Base-by-base conservation (phyloP, 1,284 basidiomycete species). In the Lentinus polychrous region DNA sequence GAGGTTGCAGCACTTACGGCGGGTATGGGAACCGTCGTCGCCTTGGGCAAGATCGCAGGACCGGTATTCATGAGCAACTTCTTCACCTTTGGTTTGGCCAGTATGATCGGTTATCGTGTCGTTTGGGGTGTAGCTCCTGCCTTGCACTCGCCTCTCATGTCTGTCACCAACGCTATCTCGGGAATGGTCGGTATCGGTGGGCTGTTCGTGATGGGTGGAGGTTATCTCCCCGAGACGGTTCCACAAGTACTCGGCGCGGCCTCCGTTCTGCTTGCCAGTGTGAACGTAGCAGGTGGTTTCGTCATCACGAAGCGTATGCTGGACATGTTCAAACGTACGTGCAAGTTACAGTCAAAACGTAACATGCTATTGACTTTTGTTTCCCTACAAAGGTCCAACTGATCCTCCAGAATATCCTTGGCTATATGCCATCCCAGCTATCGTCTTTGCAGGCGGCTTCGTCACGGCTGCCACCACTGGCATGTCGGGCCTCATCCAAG, bases 81-180 rank as follows among this genome's bases (percentile, higher is more conserved):
- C 65, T 90, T 90, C 62, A 90, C 86, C 0, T 88, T 92, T 59
- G 88, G 89, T 33, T 72, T 90, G 52, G 86, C 87, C 37, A 83
- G 86, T 35, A 63, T 92, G 43, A 86, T 91, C 51, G 89, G 89
- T 15, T 92, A 91, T 63, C 81, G 87, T 54, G 88, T 91, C 1
- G 83, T 92, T 10, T 92, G 90, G 90, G 86, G 85, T 55, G 89
- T 92, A 40, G 78, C 84, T 18, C 89, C 90, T 23, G 89, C 89
- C 10, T 66, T 92, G 49, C 89, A 92, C 63, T 91, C 83, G 20
- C 87, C 85, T 15, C 68, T 87, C 49, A 90, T 90, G 86, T 86
- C 83, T n/a, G 86, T 90, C 8, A 90, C 86, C 6, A 89, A 89
- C 56, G 86, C 85, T 0, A 86, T 88, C 44, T 88, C 85, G 15